Evolutionary conservation across 31 red algal species (phyloP).

Genomic region (Asparagopsis taxiformis): DNA sequence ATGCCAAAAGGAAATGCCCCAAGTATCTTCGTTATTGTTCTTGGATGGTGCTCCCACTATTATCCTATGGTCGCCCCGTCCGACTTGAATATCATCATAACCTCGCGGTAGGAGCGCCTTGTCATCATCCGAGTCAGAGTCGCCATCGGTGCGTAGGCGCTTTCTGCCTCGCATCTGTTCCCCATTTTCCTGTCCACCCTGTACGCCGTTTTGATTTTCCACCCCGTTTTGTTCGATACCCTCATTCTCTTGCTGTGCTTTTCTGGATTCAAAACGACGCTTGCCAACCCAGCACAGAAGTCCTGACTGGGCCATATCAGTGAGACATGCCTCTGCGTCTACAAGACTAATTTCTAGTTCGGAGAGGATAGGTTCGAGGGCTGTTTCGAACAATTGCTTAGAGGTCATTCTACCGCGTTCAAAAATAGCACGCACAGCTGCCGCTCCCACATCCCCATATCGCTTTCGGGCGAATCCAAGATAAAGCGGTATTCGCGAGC

Average conservation of each 20-base stretch:
- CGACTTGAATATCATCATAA: slow-evolving; percentile 21
- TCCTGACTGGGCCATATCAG: slow-evolving; percentile 47
- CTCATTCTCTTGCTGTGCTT: background rate
- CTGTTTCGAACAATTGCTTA: slow-evolving; percentile 19
- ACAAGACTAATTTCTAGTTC: slow-evolving; percentile 10
- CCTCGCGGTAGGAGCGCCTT: background rate
- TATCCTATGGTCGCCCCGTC: slow-evolving; percentile 21
- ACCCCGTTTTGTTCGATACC: background rate
- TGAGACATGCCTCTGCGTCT: slow-evolving; percentile 46
- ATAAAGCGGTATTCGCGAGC: slow-evolving; percentile 45
- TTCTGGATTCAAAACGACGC: slow-evolving; percentile 2
- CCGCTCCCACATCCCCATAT: slow-evolving; percentile 37
- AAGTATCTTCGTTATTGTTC: slow-evolving; percentile 45
- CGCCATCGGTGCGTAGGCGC: background rate
- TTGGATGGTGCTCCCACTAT: slow-evolving; percentile 27
- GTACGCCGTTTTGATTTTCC: slow-evolving; percentile 1
- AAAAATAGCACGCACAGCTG: slow-evolving; percentile 33
- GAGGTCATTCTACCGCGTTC: slow-evolving; percentile 53
- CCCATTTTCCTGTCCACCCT: too few relatives aligned
- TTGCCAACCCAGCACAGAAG: slow-evolving; percentile 25
- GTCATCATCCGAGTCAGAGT: background rate
- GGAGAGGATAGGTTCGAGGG: slow-evolving; percentile 10
- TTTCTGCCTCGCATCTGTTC: too few relatives aligned
- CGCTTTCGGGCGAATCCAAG: slow-evolving; percentile 32
- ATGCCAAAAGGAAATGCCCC: slow-evolving; percentile 54